Evolutionary conservation across 768 basidiomycete genomes (phyloP), one percentile per base, ranked within the genome.

Genomic region (Trametes gibbosa): DNA sequence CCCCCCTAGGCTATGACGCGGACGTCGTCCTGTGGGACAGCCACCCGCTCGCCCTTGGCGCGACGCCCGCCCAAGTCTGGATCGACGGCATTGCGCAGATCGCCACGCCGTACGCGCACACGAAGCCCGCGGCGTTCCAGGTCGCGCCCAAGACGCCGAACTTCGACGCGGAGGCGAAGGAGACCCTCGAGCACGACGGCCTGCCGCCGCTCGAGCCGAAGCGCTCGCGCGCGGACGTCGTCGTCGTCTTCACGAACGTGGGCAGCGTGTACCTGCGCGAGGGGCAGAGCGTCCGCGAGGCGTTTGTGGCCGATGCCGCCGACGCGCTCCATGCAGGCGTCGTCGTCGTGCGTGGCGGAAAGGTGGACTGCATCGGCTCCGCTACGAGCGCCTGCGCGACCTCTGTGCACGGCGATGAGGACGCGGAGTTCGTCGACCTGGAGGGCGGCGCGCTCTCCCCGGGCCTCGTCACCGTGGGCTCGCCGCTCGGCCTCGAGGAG

Each of bases 11-110:
- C 5, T 61, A 61, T 24, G 60, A 56, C 39, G 53, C 50, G 87
- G 87, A 92, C 72, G 49, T 91, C 51, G 86, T 92, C 17, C 66
- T 91, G 2, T 89, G 87, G 86, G 87, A 89, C 65, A 84, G 81
- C 37, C 90, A 92, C 71, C 92, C 92, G 0, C 77, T 95, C 12
- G 76, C 83, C 1, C 76, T 94, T 12, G 89, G 89, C 19, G 89
- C 90, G n/a, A 85, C 90, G 0, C 91, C 91, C 3, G 77, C 79
- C 50, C 90, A 93, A 75, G 89, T 91, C 7, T 92, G 81, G 73
- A 90, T 94, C 59, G 92, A 95, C 66, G 93, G 92, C 5, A 88
- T 94, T 47, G 68, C 87, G 0, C 92, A 95, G 65, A 65, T 88
- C 2, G 66, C 74, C 43, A 66, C 71, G 2, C 79, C 85, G 2